Percentiles rank a stretch among this genome's conserved stretches.
Evolutionary conservation across 768 basidiomycete species (phyloP).

Genomic region (Serendipita sp.): DNA sequence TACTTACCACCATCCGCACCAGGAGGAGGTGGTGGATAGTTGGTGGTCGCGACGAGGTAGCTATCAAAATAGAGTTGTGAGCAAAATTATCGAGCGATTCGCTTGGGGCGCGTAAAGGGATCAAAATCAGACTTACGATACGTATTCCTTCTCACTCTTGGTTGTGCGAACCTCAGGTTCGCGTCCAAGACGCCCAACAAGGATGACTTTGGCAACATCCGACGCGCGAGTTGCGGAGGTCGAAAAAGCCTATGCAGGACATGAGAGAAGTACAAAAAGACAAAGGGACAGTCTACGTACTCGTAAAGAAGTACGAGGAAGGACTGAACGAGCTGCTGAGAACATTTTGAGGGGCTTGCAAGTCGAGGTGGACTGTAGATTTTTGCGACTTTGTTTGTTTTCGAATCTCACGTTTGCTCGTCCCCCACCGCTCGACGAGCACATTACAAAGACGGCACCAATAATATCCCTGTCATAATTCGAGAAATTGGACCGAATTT

Average conservation of each 20-base stretch:
- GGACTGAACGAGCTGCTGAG: slow-evolving; percentile 29
- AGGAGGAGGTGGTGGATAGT: slow-evolving; percentile 39
- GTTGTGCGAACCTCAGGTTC: slow-evolving; percentile 58
- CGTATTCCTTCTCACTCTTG: slow-evolving; percentile 62
- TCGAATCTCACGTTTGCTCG: not conserved
- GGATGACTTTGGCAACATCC: slow-evolving; percentile 59
- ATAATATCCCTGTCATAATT: not conserved
- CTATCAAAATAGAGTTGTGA: slow-evolving; percentile 23
- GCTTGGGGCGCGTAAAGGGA: no score
- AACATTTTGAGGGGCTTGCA: slow-evolving; percentile 29
- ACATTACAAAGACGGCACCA: not conserved
- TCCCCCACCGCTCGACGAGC: not conserved
- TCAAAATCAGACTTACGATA: slow-evolving; percentile 35
- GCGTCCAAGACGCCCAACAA: slow-evolving; percentile 56
- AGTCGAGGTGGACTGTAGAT: not conserved
- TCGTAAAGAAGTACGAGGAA: slow-evolving; percentile 29
- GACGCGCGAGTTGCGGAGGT: slow-evolving; percentile 31
- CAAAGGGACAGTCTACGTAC: slow-evolving; percentile 24
- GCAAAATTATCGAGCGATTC: not conserved
- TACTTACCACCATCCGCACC: slow-evolving; percentile 46
- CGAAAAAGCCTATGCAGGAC: slow-evolving; percentile 16
- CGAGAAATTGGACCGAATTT: slow-evolving; percentile 5
- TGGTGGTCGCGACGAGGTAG: slow-evolving; percentile 63
- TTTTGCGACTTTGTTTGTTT: not conserved
- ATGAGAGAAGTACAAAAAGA: not conserved